A percentile compares a stretch with the other conserved stretches of the same genome.
Conservation (phyloP, 441 rosid species). For the Eruca vesicaria region DNA sequence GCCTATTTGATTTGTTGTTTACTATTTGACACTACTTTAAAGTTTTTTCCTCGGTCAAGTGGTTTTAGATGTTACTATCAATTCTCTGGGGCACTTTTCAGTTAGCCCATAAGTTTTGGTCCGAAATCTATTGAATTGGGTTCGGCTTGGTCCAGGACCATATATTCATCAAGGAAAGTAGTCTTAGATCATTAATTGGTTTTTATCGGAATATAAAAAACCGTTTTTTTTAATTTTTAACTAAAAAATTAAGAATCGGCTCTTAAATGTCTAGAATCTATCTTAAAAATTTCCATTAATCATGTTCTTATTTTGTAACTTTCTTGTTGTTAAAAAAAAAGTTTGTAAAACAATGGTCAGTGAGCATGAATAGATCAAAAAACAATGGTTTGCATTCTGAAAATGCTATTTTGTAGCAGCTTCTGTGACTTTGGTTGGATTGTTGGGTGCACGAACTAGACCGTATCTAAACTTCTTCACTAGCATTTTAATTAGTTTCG, state of each 20-base stretch:
- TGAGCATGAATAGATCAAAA: too few species aligned
- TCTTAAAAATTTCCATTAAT: too few species aligned
- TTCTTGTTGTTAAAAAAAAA: too few species aligned
- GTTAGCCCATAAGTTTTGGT: background rate
- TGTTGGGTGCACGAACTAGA: slow-evolving; percentile 30
- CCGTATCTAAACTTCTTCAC: background rate
- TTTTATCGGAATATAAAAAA: too few species aligned
- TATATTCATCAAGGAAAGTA: background rate
- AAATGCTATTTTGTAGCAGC: background rate
- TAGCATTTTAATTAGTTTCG: slow-evolving; percentile 1
- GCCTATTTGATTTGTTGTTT: background rate
- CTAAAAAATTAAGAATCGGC: too few species aligned
- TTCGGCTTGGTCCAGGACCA: background rate
- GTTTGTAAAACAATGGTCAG: too few species aligned
- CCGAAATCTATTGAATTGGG: background rate
- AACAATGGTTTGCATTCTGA: background rate
- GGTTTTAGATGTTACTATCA: background rate
- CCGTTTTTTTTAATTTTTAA: too few species aligned
- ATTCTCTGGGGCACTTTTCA: background rate
- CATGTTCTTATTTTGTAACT: too few species aligned
- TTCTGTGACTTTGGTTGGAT: background rate
- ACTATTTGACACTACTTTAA: background rate
- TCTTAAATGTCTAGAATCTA: too few species aligned
- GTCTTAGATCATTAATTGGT: too few species aligned
- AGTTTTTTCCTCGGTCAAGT: background rate